Evolutionary conservation across 2,329 filamentous ascomycete species (phyloP), one percentile per base, ranked within the genome.

Genomic region (Alternaria atra): DNA sequence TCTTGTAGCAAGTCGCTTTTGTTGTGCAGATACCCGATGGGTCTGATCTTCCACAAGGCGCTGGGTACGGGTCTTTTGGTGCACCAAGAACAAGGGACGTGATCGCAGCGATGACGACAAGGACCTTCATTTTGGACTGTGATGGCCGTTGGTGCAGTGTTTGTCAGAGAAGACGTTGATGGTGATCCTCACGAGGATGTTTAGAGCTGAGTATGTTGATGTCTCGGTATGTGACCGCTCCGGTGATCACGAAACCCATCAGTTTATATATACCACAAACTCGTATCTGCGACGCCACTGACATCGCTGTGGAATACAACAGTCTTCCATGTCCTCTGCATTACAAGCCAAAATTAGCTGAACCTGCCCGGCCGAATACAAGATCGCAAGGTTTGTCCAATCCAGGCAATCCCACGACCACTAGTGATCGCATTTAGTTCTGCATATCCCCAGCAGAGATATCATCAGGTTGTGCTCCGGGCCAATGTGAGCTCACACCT

Each of bases 11-110:
- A 6, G 65, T 68, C 17, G 55, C 15, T 60, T 75, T 66, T 12
- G 69, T 72, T 1, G 69, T 68, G 61, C 73, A 75, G 44, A 72
- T 67, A 32, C 73, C 73, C 2, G 70, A 73, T 6, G 73, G 73
- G 30, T 62, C 62, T 12, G 67, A 70, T 15, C 73, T 68, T 15
- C 73, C 73, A 35, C 73, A 75, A 6, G 73, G 73, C 0, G 72
- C 71, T 6, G 71, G 70, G 53, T 74, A 74, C 0, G 70, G 72
- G 30, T 75, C 71, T 42, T 62, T 65, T 6, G 70, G 67, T 4
- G 59, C 56, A 13, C 66, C 65, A 12, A 74, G 52, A 4, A 55
- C 69, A 23, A 73, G 32, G 7, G 71, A 50, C 8, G 64, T 27
- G 42, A 74, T 55, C 2, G 65, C 56, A 23, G 67, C 53, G 47